Percentiles rank a stretch among this genome's conserved stretches.
Conservation (phyloP, 108 stramenopile genomes). For the Nitzschia palea region DNA sequence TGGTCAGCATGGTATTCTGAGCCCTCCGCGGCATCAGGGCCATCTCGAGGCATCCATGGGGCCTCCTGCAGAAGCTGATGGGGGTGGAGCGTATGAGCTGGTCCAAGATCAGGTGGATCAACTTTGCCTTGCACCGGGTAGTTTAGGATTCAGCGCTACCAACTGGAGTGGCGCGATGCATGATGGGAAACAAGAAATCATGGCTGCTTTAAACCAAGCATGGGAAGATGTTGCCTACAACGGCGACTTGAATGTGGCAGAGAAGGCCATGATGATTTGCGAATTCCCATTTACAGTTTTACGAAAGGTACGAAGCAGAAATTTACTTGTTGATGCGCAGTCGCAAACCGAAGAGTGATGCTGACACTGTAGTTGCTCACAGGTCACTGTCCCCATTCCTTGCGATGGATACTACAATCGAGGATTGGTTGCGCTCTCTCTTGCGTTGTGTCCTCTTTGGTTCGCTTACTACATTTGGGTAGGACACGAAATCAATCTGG, state of each 20-base stretch:
- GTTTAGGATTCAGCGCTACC: constrained; percentile 38
- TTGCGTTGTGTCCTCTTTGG: constrained; percentile 76
- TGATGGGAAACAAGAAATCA: constrained; percentile 62
- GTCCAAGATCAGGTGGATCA: constrained; percentile 60
- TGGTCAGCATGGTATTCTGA: constrained; percentile 67
- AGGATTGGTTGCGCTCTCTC: constrained; percentile 69
- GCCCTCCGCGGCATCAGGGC: background rate
- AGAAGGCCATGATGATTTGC: constrained; percentile 61
- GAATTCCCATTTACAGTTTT: constrained; percentile 80
- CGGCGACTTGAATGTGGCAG: constrained; percentile 51
- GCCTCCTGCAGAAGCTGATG: constrained; percentile 1
- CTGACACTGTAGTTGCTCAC: background rate
- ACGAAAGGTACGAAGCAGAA: constrained; percentile 52
- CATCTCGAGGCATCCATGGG: constrained; percentile 18
- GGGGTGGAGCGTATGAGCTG: constrained; percentile 32
- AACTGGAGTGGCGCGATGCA: constrained; percentile 63
- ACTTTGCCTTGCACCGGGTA: constrained; percentile 58
- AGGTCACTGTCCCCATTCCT: constrained; percentile 72
- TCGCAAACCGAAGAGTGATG: background rate
- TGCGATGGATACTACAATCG: constrained; percentile 89
- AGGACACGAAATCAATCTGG: constrained; percentile 55
- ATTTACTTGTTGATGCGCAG: background rate
- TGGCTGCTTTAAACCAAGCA: constrained; percentile 33
- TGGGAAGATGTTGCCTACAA: constrained; percentile 74
- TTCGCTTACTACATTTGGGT: constrained; percentile 59